These are phyloP conservation scores for Sphaerulina populicola DNA, from an alignment of 2,329 filamentous ascomycete genomes.

Conservation along the genomic window DNA sequence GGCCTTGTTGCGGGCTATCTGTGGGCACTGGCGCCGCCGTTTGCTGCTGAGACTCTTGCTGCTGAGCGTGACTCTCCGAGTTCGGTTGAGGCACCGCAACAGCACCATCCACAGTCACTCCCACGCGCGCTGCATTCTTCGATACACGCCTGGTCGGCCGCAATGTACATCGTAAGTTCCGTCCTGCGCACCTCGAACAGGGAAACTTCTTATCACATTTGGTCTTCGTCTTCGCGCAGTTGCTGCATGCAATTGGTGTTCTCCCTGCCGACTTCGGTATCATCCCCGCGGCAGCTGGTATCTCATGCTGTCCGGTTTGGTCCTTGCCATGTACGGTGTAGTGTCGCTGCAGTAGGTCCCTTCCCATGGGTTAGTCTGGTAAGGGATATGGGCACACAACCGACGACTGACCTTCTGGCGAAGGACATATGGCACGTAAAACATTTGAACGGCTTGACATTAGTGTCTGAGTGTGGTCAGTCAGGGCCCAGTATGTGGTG, in stretches of 20 bases:
- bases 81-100: constrained; percentile 22
- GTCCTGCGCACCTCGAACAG: constrained; percentile 45
- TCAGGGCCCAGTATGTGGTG: neutral
- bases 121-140: constrained; percentile 36
- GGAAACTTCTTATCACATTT: constrained; percentile 50
- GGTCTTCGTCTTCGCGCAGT: constrained; percentile 48
- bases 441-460: constrained; percentile 50
- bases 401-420: constrained; percentile 41
- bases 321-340: constrained; percentile 47
- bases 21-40: constrained; percentile 6
- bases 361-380: constrained; percentile 19
- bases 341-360: constrained; percentile 45
- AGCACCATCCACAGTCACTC: constrained; percentile 26
- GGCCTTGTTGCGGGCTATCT: constrained; percentile 30
- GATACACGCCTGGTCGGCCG: constrained; percentile 43
- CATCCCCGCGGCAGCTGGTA: constrained; percentile 43
- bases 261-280: constrained; percentile 46
- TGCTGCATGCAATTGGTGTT: constrained; percentile 47
- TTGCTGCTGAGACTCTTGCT: constrained; percentile 7
- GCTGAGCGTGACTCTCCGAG: constrained; percentile 14
- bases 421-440: constrained; percentile 50
- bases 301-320: constrained; percentile 42
- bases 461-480: constrained; percentile 37
- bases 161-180: constrained; percentile 43
- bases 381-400: neutral